Evolutionary conservation across 768 basidiomycete species (phyloP), one percentile per base, ranked within the genome.

Genomic region (Plicaturopsis crispa): DNA sequence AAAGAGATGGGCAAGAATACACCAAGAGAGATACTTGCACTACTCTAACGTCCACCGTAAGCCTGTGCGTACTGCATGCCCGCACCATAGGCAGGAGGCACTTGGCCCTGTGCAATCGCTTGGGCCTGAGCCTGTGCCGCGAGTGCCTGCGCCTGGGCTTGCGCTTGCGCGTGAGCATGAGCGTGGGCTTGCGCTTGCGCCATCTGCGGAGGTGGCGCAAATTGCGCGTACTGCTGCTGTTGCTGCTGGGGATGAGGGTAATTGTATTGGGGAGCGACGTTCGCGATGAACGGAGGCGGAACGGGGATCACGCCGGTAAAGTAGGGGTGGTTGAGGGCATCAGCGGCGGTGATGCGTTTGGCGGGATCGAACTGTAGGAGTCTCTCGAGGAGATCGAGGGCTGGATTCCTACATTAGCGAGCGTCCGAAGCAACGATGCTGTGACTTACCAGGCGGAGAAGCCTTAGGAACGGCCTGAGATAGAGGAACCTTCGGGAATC

Each of bases 331-430:
- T 61, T 65, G 39, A 85, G 63, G 1, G 83, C 80, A 31, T 83
- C 76, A 10, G 78, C 73, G 32, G 83, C 84, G n/a, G 78, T 75
- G 22, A 81, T 69, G 35, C 83, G 75, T 46, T 76, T 73, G 33
- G 70, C 62, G 2, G 83, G 83, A 49, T 85, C 83, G 50, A 85
- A 85, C 46, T 84, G 80, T 13, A 85, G 70, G 23, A 84, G 69
- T 31, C 78, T 73, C 53, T 85, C 83, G 33, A 85, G 72, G 1
- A 85, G 64, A 56, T 83, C 78, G 54, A 84, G 65, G 16, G 82
- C 82, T 80, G 40, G 8, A 13, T 28, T 14, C 8, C 8, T 8
- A 34, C 8, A 17, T 17, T 38, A 8, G 33, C 18, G 10, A 34
- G 33, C 12, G n/a, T n/a, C n/a, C n/a, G n/a, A n/a, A n/a, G 33